These are phyloP conservation scores for Edaphochlamys debaryana DNA, from an alignment of 139 green algal genomes.

Conservation along the genomic window DNA sequence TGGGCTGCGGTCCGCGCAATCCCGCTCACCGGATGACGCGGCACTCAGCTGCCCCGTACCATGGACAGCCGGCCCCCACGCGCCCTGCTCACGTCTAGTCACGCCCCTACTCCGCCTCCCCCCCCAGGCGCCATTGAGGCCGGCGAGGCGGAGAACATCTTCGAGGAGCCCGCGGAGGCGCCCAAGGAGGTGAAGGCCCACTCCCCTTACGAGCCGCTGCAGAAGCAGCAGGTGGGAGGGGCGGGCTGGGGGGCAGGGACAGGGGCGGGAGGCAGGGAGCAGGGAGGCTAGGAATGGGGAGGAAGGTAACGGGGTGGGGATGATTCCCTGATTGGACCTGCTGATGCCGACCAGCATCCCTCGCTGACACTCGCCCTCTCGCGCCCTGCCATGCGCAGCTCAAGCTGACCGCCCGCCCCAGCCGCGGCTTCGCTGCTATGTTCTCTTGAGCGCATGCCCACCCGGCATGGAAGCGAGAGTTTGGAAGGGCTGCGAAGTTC, in stretches of 20 bases:
- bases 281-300: not conserved
- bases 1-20: no score
- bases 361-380: no score
- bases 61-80: not conserved
- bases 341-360: no score
- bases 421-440: constrained; percentile 34
- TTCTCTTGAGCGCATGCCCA: constrained; percentile 35
- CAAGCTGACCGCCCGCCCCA: constrained; percentile 12
- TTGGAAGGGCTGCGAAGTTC: no score
- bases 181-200: not conserved
- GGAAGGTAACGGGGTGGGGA: no score
- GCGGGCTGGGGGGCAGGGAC: not conserved
- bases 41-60: not conserved
- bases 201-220: no score
- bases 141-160: constrained; percentile 40
- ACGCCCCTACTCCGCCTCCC: not conserved
- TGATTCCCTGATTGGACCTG: no score
- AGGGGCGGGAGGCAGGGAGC: not conserved
- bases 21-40: no score
- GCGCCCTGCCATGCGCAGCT: not conserved
- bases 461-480: no score
- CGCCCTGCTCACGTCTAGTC: not conserved
- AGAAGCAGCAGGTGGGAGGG: no score
- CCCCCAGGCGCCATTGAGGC: constrained; percentile 20
- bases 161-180: constrained; percentile 18